Conservation (phyloP, 2,329 filamentous ascomycete species). For the Diaporthe velutina region DNA sequence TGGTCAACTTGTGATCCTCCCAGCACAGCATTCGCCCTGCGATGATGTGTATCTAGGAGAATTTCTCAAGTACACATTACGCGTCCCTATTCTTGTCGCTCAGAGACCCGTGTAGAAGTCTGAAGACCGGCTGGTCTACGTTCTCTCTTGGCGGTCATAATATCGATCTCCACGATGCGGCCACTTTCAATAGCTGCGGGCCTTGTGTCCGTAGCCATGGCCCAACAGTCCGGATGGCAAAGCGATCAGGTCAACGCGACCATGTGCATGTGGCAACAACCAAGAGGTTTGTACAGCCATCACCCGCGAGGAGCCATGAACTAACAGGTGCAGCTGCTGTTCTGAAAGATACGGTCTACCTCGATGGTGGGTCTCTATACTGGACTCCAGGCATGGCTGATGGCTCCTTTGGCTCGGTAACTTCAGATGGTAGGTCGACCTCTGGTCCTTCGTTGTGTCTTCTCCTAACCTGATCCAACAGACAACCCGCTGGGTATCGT, state of each 20-base stretch:
- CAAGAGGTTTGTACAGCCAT: constrained; percentile 52
- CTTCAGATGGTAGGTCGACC: constrained; percentile 57
- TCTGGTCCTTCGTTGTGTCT: neutral
- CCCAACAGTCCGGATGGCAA: constrained; percentile 64
- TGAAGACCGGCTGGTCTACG: constrained; percentile 21
- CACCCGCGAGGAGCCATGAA: neutral
- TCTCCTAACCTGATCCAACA: constrained; percentile 45
- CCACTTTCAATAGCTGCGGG: constrained; percentile 46
- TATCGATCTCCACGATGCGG: constrained; percentile 47
- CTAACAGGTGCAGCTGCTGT: constrained; percentile 62
- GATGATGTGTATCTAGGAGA: constrained; percentile 15
- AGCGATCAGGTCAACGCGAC: constrained; percentile 66
- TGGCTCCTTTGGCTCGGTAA: constrained; percentile 50
- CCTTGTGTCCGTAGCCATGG: constrained; percentile 48
- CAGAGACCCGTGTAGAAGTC: constrained; percentile 3
- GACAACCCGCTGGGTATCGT: constrained; percentile 66
- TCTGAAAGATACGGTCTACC: constrained; percentile 72
- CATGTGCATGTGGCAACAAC: constrained; percentile 70
- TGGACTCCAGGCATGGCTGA: constrained; percentile 66
- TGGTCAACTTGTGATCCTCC: constrained; percentile 12
- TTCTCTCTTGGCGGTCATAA: constrained; percentile 42
- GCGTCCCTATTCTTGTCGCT: neutral
- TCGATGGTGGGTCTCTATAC: constrained; percentile 71
- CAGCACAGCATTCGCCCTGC: neutral
- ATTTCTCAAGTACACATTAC: neutral